These are phyloP conservation scores for Vitis hybrid DNA, from an alignment of 177 flowering plant species.

Conservation along the genomic window DNA sequence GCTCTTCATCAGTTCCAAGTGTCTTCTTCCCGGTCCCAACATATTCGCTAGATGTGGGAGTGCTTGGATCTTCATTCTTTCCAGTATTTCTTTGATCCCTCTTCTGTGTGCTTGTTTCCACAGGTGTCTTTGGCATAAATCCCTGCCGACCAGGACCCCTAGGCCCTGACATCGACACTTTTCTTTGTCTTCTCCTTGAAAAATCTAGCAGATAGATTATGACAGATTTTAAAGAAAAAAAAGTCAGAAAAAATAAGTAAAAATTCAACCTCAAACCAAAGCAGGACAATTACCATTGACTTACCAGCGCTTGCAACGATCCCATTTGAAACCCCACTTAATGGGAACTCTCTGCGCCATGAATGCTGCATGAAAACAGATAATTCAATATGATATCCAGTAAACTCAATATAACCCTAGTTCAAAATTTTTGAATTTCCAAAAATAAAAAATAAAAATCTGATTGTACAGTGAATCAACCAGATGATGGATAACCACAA, in stretches of 20 bases:
- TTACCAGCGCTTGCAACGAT: constrained; percentile 61
- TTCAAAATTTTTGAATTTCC: too few species aligned
- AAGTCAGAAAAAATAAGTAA: not conserved
- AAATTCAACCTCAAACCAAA: constrained; percentile 4
- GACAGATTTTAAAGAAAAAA: not conserved
- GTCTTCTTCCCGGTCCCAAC: constrained; percentile 8
- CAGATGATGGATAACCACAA: too few species aligned
- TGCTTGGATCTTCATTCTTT: constrained; percentile 33
- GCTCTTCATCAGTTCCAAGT: not conserved
- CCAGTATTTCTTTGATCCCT: constrained; percentile 40
- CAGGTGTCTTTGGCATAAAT: constrained; percentile 50
- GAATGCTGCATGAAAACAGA: constrained; percentile 13
- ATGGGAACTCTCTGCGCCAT: constrained; percentile 23
- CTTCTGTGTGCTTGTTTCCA: constrained; percentile 49
- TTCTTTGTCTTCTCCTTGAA: constrained; percentile 65
- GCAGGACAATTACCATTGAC: constrained; percentile 7
- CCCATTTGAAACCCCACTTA: constrained; percentile 30
- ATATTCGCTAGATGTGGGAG: constrained; percentile 25
- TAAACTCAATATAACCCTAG: not conserved
- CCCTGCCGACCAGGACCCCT: constrained; percentile 57
- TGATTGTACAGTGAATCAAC: too few species aligned
- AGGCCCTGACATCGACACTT: constrained; percentile 40
- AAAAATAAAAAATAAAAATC: too few species aligned
- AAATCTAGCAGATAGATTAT: constrained; percentile 39
- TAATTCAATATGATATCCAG: not conserved